Evolutionary conservation across 2,329 filamentous ascomycete species (phyloP).

Genomic region (Pseudocercospora macadamiae): DNA sequence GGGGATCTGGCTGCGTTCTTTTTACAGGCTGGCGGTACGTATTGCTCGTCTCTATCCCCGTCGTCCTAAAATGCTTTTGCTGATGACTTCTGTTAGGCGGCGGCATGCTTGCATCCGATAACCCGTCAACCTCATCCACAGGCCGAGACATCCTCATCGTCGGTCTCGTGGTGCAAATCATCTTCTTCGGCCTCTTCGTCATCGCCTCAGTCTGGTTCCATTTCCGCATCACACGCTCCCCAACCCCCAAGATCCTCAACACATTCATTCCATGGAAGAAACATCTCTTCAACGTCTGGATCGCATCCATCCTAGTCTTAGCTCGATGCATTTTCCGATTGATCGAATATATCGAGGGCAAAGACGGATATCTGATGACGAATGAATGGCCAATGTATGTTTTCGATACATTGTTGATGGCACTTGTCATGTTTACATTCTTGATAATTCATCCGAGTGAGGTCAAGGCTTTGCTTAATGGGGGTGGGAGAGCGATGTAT

Average conservation of each 20-base stretch:
- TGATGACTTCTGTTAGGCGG: not conserved
- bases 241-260: not conserved
- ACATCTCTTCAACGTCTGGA: constrained; percentile 50
- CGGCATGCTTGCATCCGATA: constrained; percentile 2
- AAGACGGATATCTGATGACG: constrained; percentile 48
- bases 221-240: constrained; percentile 20
- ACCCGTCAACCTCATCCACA: constrained; percentile 28
- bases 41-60: no score
- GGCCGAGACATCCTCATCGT: constrained; percentile 51
- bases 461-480: constrained; percentile 9
- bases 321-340: constrained; percentile 53
- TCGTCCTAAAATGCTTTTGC: not conserved
- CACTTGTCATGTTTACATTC: constrained; percentile 12
- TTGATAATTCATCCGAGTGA: constrained; percentile 8
- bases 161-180: constrained; percentile 54
- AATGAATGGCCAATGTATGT: constrained; percentile 30
- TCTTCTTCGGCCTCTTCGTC: constrained; percentile 56
- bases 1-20: constrained; percentile 54
- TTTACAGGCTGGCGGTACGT: constrained; percentile 39
- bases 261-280: constrained; percentile 36
- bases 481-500: not conserved
- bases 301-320: constrained; percentile 49
- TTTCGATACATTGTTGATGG: constrained; percentile 20
- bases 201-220: constrained; percentile 35
- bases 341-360: constrained; percentile 51